Conservation (phyloP, 2,329 filamentous ascomycete species). For the Colletotrichum sp. region DNA sequence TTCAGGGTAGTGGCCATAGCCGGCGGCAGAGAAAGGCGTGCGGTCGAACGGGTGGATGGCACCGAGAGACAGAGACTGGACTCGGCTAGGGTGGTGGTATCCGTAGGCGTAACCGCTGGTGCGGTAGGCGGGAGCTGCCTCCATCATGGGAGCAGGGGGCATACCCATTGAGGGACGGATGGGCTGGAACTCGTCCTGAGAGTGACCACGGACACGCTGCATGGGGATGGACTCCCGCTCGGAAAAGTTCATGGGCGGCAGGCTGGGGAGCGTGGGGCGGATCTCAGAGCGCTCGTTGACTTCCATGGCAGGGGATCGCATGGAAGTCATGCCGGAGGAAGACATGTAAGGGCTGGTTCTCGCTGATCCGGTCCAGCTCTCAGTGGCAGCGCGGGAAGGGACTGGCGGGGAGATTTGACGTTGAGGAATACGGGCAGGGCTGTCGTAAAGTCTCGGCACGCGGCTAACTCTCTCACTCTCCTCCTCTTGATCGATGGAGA, state of each 20-base stretch:
- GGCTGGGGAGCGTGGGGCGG: constrained; percentile 43
- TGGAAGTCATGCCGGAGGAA: constrained; percentile 32
- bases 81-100: constrained; percentile 48
- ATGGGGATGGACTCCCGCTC: constrained; percentile 38
- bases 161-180: constrained; percentile 32
- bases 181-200: constrained; percentile 39
- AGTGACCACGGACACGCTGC: constrained; percentile 34
- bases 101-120: constrained; percentile 38
- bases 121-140: constrained; percentile 37
- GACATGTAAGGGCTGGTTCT: constrained; percentile 38
- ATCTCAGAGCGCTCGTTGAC: constrained; percentile 37
- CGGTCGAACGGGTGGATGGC: constrained; percentile 48
- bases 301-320: constrained; percentile 35
- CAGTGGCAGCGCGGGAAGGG: constrained; percentile 28
- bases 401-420: constrained; percentile 41
- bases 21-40: constrained; percentile 45
- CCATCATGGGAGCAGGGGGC: constrained; percentile 31
- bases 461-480: constrained; percentile 45
- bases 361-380: constrained; percentile 39
- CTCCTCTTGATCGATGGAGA: constrained; percentile 45
- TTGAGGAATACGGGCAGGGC: constrained; percentile 33
- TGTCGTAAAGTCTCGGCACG: constrained; percentile 51
- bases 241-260: constrained; percentile 40
- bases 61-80: constrained; percentile 51
- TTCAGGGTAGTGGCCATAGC: constrained; percentile 48